A percentile compares a stretch with the other conserved stretches of the same genome.
These are phyloP conservation scores for Viola pubescens DNA, from an alignment of 441 rosid genomes.

Conservation along the genomic window DNA sequence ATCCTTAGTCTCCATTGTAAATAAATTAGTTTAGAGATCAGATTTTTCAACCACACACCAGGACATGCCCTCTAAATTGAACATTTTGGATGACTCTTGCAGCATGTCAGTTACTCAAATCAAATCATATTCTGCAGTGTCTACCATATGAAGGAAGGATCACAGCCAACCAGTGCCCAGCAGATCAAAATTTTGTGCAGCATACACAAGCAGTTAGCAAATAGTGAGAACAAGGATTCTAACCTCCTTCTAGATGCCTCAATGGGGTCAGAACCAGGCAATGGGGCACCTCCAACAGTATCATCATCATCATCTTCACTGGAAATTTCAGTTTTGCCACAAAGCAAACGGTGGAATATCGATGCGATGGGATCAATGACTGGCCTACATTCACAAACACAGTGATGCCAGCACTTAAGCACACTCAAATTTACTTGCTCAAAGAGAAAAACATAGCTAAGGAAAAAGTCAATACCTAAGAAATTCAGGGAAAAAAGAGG, in stretches of 20 bases:
- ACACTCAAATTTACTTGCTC: slow-evolving; percentile 4
- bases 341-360: slow-evolving; percentile 68
- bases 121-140: background rate
- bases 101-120: background rate
- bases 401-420: slow-evolving; percentile 1
- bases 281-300: slow-evolving; percentile 51
- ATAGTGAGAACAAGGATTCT: slow-evolving; percentile 5
- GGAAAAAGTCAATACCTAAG: slow-evolving; percentile 42
- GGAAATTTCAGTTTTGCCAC: slow-evolving; percentile 56
- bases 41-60: no score
- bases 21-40: no score
- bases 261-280: slow-evolving; percentile 88
- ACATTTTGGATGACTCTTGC: background rate
- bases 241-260: slow-evolving; percentile 98
- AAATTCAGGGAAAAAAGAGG: slow-evolving; percentile 83
- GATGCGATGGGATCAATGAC: slow-evolving; percentile 69
- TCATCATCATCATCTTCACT: slow-evolving; percentile 45
- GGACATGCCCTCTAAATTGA: background rate
- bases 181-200: background rate
- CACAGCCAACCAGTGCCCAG: background rate
- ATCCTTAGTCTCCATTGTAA: no score
- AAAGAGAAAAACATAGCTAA: background rate
- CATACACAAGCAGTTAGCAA: background rate
- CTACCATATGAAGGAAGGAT: background rate
- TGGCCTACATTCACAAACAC: slow-evolving; percentile 41